Conservation (phyloP, 805 yeast genomes). For the Wickerhamiella cacticola region DNA sequence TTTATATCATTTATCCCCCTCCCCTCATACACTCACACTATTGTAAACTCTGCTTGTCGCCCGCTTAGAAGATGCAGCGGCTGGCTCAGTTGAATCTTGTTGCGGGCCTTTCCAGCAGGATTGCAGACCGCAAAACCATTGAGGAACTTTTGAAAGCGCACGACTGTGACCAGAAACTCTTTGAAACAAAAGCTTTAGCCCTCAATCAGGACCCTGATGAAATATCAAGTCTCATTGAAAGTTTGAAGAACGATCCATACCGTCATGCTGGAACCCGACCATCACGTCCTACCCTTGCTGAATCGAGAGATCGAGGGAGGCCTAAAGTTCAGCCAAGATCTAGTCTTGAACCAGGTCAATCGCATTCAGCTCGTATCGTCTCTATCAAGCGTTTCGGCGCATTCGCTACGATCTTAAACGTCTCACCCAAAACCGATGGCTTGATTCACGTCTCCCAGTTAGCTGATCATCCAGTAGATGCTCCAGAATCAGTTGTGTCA, state of each 20-base stretch:
- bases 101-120: not conserved
- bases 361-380: conserved; percentile 51
- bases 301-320: not conserved
- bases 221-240: not conserved
- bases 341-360: conserved; percentile 19
- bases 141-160: not conserved
- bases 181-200: not conserved
- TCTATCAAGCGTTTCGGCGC: conserved; percentile 64
- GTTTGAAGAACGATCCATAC: not conserved
- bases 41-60: not conserved
- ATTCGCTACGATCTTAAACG: conserved; percentile 41
- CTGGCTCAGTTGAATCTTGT: not conserved
- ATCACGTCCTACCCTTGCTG: too few relatives aligned
- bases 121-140: not conserved
- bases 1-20: not conserved
- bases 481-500: conserved; percentile 48
- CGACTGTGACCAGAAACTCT: not conserved
- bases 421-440: conserved; percentile 28
- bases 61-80: not conserved
- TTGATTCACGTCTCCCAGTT: conserved; percentile 67
- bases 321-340: not conserved
- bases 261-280: too few relatives aligned
- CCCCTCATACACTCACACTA: too few relatives aligned
- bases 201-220: not conserved
- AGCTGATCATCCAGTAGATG: conserved; percentile 36